Evolutionary conservation across 805 yeast species (phyloP), one percentile per base, ranked within the genome.

Genomic region (Schwanniomyces polymorphus): DNA sequence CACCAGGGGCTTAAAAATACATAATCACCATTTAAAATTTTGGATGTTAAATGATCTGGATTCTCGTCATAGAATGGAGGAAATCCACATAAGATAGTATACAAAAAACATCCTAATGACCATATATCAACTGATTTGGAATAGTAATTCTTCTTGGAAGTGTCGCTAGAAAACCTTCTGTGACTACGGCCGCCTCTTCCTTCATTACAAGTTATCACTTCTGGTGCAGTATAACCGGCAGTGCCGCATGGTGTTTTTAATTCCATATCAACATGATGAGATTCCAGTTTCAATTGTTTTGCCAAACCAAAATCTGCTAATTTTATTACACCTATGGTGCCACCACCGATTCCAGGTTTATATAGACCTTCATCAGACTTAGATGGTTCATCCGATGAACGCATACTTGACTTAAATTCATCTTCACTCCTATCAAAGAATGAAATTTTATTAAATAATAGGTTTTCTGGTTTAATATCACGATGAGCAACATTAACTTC

Each of bases 1-100:
- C 94, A 88, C 96, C 96, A 88, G 1, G 96, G 96, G 49, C 79
- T 70, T 44, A 88, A 70, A 61, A 86, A 88, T n/a, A 81, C 79
- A 64, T 78, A 88, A 47, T 86, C 84, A 29, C 94, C 95, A 41
- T 74, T 74, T 10, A 86, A 74, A 27, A 86, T 88, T 61, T 87
- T 88, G 45, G 76, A 76, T 4, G 91, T 83, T 40, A 88, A 70
- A 42, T 72, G 74, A 51, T 75, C 74, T 3, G 82, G 75, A 57
- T 86, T 85, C 50, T 84, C 87, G 55, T 88, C 92, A 60, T 82
- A 85, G 59, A 84, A 84, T 12, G 90, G 90, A 0, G 90, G 89
- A 58, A 85, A 84, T 0, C 90, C 90, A 62, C 88, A 84, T 44
- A 85, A 70, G 44, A 84, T 68, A 0, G 89, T 84, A 57, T 85